These are phyloP conservation scores for Sextonia rubra DNA, from an alignment of 164 flowering plant genomes.

Conservation along the genomic window DNA sequence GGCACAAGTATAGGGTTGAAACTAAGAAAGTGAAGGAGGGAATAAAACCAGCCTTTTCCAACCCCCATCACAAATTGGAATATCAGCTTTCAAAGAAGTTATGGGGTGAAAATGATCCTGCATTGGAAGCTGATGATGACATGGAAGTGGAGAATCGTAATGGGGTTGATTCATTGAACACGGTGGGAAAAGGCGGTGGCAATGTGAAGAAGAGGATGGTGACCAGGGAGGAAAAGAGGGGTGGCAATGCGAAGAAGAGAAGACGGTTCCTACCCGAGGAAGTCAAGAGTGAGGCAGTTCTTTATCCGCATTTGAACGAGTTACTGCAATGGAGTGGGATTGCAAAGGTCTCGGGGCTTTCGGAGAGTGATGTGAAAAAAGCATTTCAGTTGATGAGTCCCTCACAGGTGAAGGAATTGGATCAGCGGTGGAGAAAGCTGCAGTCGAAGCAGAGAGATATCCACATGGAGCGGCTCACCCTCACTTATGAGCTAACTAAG, in stretches of 20 bases:
- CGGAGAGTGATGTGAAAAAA: conserved; percentile 1
- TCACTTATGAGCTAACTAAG: not conserved
- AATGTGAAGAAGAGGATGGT: not conserved
- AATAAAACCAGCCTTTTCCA: not conserved
- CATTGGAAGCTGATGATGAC: not conserved
- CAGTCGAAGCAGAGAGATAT: conserved; percentile 7
- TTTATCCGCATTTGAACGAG: not conserved
- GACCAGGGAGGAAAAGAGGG: not conserved
- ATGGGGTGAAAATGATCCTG: not conserved
- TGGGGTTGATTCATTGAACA: not conserved
- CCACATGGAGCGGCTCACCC: not conserved
- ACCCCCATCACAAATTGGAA: not conserved
- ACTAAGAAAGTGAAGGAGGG: not conserved
- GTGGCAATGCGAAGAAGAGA: not conserved
- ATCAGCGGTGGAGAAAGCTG: conserved; percentile 6
- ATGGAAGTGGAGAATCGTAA: not conserved
- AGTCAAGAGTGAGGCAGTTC: not conserved
- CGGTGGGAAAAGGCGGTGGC: not conserved
- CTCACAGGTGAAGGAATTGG: conserved; percentile 5
- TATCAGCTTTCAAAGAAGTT: not conserved
- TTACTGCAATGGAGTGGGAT: not conserved
- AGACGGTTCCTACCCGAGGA: too few species aligned
- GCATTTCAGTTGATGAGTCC: conserved; percentile 5
- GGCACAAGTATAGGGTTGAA: too few species aligned
- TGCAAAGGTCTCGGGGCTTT: not conserved